phyloP scores from a whole-genome alignment of 306 rosid genomes.

The Arachis stenosperma region DNA sequence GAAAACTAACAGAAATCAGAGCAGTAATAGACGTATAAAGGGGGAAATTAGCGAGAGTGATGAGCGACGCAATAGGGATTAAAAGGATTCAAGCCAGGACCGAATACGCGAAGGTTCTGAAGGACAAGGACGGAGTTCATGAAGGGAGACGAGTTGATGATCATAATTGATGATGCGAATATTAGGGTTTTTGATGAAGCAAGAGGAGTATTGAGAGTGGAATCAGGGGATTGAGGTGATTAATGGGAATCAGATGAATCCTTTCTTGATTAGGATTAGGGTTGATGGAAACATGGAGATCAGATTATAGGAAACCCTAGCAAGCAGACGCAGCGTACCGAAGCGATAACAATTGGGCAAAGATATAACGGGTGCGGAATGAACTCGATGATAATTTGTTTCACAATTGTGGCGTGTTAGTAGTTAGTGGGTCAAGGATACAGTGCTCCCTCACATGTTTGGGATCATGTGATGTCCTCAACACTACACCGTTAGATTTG shows the following conservation, averaged over 20 bases:
- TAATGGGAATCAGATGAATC: slow-evolving; percentile 43
- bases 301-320: slow-evolving; percentile 43
- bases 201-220: neutral
- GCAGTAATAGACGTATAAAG: neutral
- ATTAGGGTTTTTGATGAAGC: neutral
- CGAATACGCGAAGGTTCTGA: slow-evolving; percentile 83
- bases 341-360: neutral
- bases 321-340: neutral
- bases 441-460: too few relatives aligned
- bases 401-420: too few relatives aligned
- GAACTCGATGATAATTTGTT: too few relatives aligned
- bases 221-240: neutral
- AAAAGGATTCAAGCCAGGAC: slow-evolving; percentile 98
- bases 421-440: too few relatives aligned
- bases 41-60: slow-evolving; percentile 72
- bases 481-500: too few relatives aligned
- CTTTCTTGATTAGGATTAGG: slow-evolving; percentile 43
- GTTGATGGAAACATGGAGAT: slow-evolving; percentile 30
- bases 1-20: neutral
- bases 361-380: too few relatives aligned
- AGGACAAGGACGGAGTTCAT: slow-evolving; percentile 44
- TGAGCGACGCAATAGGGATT: slow-evolving; percentile 81
- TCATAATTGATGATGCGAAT: slow-evolving; percentile 46
- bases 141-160: slow-evolving; percentile 41
- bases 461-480: too few relatives aligned